Evolutionary conservation across 2,329 filamentous ascomycete genomes (phyloP), one percentile per base, ranked within the genome.

Genomic region (Microdochium nivale): DNA sequence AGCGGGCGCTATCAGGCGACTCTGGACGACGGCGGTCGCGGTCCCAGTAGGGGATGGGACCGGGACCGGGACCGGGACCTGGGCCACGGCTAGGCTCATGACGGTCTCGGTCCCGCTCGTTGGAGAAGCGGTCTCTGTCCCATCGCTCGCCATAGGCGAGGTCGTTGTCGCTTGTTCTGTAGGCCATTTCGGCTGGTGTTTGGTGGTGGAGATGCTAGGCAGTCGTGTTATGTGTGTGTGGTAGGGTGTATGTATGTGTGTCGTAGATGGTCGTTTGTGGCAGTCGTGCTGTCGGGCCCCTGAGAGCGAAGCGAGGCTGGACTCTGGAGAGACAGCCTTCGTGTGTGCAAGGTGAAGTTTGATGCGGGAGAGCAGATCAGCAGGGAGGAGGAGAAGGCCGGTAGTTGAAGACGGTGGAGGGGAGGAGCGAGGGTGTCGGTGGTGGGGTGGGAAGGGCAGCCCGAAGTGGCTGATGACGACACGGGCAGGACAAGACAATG

Each of bases 41-140:
- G 53, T 81, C 77, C 53, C 79, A 44, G 21, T 44, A 44, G 21
- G 40, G 75, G 53, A 72, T 74, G 49, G 71, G 69, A 51, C 81
- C 79, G 54, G 78, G 75, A 54, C n/a, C n/a, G n/a, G n/a, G n/a
- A n/a, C n/a, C n/a, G n/a, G n/a, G n/a, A n/a, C n/a, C n/a, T n/a
- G n/a, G n/a, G n/a, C n/a, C n/a, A n/a, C n/a, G n/a, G n/a, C 74
- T 70, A 62, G 78, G 81, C 50, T 81, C 73, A 53, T 72, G 68
- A 48, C 72, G 69, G 49, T 73, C 71, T 44, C 74, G 71, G 52
- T 76, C 73, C 24, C 64, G 62, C 60, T 75, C 73, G 51, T 63
- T 61, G 33, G 63, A 56, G 59, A 78, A 75, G 56, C 79, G 79
- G 55, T 80, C 79, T 47, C 72, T 72, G 59, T 84, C 79, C 78